A percentile compares a stretch with the other conserved stretches of the same genome.
phyloP scores from a whole-genome alignment of 2,329 filamentous ascomycete genomes.

The Neonectria faginata region DNA sequence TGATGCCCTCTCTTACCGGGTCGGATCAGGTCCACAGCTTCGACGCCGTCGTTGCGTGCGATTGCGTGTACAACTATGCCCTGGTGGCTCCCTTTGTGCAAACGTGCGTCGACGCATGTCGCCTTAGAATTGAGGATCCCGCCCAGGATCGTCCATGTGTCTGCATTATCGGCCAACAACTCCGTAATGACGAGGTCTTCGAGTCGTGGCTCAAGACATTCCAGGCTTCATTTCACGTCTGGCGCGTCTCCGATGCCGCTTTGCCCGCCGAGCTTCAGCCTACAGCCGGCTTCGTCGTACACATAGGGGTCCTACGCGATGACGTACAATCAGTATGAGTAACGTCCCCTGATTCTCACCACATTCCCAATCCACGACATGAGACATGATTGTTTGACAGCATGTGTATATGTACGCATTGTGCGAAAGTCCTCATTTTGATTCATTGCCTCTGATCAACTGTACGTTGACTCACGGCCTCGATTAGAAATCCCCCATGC shows the following conservation, averaged over 20 bases:
- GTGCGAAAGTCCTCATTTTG: constrained; percentile 21
- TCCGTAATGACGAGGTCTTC: constrained; percentile 87
- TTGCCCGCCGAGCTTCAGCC: constrained; percentile 70
- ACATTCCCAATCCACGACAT: not conserved
- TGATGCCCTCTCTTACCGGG: constrained; percentile 58
- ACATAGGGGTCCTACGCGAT: constrained; percentile 74
- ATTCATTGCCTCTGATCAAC: constrained; percentile 29
- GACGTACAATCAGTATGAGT: constrained; percentile 15
- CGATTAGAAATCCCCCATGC: constrained; percentile 27
- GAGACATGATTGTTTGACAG: not conserved
- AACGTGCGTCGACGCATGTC: constrained; percentile 81
- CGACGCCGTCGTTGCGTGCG: constrained; percentile 84
- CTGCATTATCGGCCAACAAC: constrained; percentile 88
- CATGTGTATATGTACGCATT: constrained; percentile 9
- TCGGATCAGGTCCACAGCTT: constrained; percentile 60
- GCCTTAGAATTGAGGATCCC: constrained; percentile 57
- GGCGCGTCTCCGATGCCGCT: constrained; percentile 76
- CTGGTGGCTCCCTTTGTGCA: constrained; percentile 85
- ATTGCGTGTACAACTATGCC: constrained; percentile 95
- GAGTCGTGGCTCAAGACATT: constrained; percentile 83
- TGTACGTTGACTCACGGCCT: constrained; percentile 29
- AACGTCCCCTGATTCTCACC: not conserved
- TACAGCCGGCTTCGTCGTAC: constrained; percentile 82
- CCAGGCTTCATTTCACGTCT: constrained; percentile 74
- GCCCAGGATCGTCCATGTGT: constrained; percentile 64